A percentile compares a stretch with the other conserved stretches of the same genome.
phyloP scores from a whole-genome alignment of 2,329 filamentous ascomycete species.

The Nemania serpens region DNA sequence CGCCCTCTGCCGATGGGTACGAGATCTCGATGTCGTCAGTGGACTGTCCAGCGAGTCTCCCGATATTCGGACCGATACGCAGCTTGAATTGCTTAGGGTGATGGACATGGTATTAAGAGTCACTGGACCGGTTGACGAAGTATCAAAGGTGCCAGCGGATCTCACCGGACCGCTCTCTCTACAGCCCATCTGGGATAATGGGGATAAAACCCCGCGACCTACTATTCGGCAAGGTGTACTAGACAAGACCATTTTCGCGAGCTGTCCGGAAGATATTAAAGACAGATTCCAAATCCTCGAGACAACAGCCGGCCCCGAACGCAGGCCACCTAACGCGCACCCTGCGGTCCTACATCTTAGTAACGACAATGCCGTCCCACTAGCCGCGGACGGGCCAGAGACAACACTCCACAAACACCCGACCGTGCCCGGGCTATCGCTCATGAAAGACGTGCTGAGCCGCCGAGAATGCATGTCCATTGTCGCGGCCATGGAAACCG shows the following conservation, averaged over 20 bases:
- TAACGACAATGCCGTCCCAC: conserved; percentile 58
- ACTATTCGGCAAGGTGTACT: conserved; percentile 61
- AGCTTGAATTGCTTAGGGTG: conserved; percentile 62
- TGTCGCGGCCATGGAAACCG: conserved; percentile 67
- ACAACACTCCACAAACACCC: conserved; percentile 65
- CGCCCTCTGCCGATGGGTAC: conserved; percentile 72
- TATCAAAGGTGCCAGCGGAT: conserved; percentile 40
- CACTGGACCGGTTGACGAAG: conserved; percentile 63
- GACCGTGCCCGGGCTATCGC: conserved; percentile 62
- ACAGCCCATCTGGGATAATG: conserved; percentile 65
- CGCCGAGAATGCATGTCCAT: conserved; percentile 67
- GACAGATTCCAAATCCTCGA: conserved; percentile 62
- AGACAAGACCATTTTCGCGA: conserved; percentile 58
- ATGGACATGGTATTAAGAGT: conserved; percentile 68
- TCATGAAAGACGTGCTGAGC: conserved; percentile 65
- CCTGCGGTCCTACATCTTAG: conserved; percentile 69
- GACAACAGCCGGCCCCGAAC: conserved; percentile 60
- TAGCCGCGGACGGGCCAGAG: conserved; percentile 50
- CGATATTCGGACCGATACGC: conserved; percentile 50
- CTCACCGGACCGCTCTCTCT: conserved; percentile 57
- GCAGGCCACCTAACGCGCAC: conserved; percentile 72
- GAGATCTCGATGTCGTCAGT: conserved; percentile 71
- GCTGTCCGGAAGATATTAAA: conserved; percentile 44
- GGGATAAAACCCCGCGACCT: conserved; percentile 47
- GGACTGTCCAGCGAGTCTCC: conserved; percentile 61